Evolutionary conservation across 208 protist species (phyloP).

Genomic region (Leishmania arabica): DNA sequence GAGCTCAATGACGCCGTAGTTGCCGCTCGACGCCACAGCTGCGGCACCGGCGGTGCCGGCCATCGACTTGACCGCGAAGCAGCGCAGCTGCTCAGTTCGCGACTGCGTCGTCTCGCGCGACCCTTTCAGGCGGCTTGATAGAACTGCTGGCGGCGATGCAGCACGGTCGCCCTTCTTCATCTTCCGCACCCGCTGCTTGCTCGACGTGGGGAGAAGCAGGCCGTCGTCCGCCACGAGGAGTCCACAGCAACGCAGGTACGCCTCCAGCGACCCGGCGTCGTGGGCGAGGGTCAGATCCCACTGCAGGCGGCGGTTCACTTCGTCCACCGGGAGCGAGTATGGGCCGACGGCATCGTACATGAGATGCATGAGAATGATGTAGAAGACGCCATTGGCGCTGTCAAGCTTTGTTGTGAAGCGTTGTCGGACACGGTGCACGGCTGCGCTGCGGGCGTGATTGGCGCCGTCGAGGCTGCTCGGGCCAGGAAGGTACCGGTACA

Average conservation of each 20-base stretch:
- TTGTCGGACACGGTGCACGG: constrained; percentile 55
- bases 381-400: constrained; percentile 41
- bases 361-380: constrained; percentile 72
- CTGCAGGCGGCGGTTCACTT: constrained; percentile 60
- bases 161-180: background rate
- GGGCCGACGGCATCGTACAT: constrained; percentile 79
- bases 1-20: constrained; percentile 36
- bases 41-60: constrained; percentile 2
- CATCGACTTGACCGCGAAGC: constrained; percentile 44
- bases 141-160: background rate
- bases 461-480: constrained; percentile 31
- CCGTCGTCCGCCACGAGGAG: constrained; percentile 41
- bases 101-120: constrained; percentile 17
- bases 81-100: constrained; percentile 38
- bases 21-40: background rate
- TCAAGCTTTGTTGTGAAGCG: constrained; percentile 67
- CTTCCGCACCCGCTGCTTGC: constrained; percentile 24
- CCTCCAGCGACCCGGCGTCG: constrained; percentile 54
- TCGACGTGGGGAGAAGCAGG: constrained; percentile 18
- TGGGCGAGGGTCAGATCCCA: constrained; percentile 67
- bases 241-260: constrained; percentile 65
- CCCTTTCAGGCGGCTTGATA: constrained; percentile 39
- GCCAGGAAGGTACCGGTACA: constrained; percentile 49
- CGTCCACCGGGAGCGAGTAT: constrained; percentile 64
- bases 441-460: constrained; percentile 35